A percentile compares a stretch with the other conserved stretches of the same genome.
Conservation (phyloP, 148 eudicot genomes). For the Silene conica region DNA sequence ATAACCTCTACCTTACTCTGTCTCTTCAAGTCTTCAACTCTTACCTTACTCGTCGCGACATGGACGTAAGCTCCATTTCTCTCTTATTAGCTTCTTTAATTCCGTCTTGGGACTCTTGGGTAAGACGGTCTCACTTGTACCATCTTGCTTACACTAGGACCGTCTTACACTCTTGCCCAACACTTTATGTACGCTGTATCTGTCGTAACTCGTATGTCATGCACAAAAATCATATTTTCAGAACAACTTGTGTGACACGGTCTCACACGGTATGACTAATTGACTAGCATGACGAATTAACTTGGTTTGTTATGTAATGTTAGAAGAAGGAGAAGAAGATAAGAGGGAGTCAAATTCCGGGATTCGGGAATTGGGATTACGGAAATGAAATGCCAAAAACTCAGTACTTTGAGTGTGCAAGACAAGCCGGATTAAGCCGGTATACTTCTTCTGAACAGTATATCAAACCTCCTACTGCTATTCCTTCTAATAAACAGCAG, state of each 20-base stretch:
- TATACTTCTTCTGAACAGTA: slow-evolving; percentile 39
- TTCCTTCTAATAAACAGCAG: slow-evolving; percentile 21
- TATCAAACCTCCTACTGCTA: background rate
- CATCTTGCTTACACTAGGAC: background rate
- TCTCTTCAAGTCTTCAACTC: background rate
- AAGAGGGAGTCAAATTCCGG: slow-evolving; percentile 43
- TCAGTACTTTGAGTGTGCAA: slow-evolving; percentile 65
- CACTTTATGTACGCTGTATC: background rate
- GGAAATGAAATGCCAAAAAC: slow-evolving; percentile 62
- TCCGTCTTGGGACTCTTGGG: no score
- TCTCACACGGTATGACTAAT: no score
- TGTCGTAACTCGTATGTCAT: no score
- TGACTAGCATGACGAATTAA: background rate
- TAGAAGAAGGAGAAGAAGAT: slow-evolving; percentile 1
- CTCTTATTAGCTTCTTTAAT: background rate
- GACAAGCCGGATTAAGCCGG: slow-evolving; percentile 57
- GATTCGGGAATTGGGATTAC: slow-evolving; percentile 71
- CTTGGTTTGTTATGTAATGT: background rate
- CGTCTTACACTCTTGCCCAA: background rate
- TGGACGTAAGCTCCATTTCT: background rate
- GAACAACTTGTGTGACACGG: background rate
- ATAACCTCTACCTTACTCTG: no score
- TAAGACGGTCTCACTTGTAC: background rate
- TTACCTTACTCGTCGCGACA: background rate
- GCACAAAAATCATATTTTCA: background rate